Evolutionary conservation across 371 early-diverging fungal genomes (phyloP), one percentile per base, ranked within the genome.

Genomic region (Mucor indicus): DNA sequence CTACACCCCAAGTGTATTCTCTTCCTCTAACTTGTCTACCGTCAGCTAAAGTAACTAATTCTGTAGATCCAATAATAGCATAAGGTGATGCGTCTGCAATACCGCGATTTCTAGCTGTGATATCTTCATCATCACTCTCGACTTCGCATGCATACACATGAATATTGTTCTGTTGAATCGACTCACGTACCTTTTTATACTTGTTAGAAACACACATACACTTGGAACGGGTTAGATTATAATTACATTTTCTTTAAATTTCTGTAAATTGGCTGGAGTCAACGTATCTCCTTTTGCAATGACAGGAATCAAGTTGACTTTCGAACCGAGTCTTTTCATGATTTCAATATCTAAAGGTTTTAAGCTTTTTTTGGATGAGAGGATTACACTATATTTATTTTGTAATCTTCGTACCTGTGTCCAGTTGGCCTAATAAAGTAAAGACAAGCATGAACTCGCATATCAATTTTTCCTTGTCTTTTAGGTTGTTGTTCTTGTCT

Each of bases 1-100:
- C 88, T 38, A 89, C 85, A 52, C 96, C 96, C 96, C 96, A 96
- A 9, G 80, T 66, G 72, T 93, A 96, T 63, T 91, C 81, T 29
- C 96, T 78, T 29, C 94, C 96, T 38, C 85, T 81, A 30, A 90
- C 90, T 22, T 69, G 60, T 24, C 83, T 72, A 11, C 90, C 90
- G 51, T 85, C 85, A 12, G 53, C 45, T 4, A 83, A 80, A 24
- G 64, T 60, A 25, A 93, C 89, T 44, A 92, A 89, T 44, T 85
- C 77, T 22, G 86, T 85, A 60, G 86, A 85, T 33, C 95, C 92
- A 62, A 98, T 93, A 41, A 96, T 81, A 17, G 95, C 87, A 64
- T 93, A 95, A 7, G 97, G 97, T 84, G 89, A 84, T 20, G 95
- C 88, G 17, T 78, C 72, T 58, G 86, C 72, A 33, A 92, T 92